A percentile compares a stretch with the other conserved stretches of the same genome.
phyloP scores from a whole-genome alignment of 2,329 filamentous ascomycete species.

The Berkeleyomyces basicola region DNA sequence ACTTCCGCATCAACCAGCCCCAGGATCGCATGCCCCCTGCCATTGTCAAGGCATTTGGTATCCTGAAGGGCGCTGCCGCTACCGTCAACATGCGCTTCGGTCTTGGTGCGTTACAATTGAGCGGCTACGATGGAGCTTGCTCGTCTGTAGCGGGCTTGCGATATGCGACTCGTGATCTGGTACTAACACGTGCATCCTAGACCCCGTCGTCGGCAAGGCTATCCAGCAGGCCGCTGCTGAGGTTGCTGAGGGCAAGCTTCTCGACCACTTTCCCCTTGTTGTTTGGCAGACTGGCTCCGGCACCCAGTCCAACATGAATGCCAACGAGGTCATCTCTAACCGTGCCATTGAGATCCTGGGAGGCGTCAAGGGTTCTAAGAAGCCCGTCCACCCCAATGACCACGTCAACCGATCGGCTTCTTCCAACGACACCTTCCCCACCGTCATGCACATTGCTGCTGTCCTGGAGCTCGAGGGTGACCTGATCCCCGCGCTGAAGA shows the following conservation, averaged over 20 bases:
- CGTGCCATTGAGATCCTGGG: constrained; percentile 95
- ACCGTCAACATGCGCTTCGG: constrained; percentile 92
- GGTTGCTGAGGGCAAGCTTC: constrained; percentile 80
- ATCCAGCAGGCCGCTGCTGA: constrained; percentile 90
- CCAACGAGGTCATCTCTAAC: constrained; percentile 99
- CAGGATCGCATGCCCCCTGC: constrained; percentile 96
- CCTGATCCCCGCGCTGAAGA: constrained; percentile 67
- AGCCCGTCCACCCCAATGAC: constrained; percentile 97
- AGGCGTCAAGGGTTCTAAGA: constrained; percentile 87
- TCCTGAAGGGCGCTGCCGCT: constrained; percentile 90
- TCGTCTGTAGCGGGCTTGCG: neutral
- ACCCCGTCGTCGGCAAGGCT: constrained; percentile 76
- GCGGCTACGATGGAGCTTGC: neutral
- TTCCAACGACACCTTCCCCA: constrained; percentile 98
- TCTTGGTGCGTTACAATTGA: constrained; percentile 41
- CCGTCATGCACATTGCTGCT: constrained; percentile 98
- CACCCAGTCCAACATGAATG: constrained; percentile 99
- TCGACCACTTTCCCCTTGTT: constrained; percentile 95
- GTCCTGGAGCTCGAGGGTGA: constrained; percentile 81
- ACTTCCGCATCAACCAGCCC: constrained; percentile 99
- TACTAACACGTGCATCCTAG: constrained; percentile 25
- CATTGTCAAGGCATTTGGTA: constrained; percentile 84
- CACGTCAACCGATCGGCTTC: constrained; percentile 99
- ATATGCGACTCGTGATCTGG: too few species aligned
- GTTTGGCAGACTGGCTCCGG: constrained; percentile 99